phyloP scores from a whole-genome alignment of 164 flowering plant genomes.

The Sextonia rubra region DNA sequence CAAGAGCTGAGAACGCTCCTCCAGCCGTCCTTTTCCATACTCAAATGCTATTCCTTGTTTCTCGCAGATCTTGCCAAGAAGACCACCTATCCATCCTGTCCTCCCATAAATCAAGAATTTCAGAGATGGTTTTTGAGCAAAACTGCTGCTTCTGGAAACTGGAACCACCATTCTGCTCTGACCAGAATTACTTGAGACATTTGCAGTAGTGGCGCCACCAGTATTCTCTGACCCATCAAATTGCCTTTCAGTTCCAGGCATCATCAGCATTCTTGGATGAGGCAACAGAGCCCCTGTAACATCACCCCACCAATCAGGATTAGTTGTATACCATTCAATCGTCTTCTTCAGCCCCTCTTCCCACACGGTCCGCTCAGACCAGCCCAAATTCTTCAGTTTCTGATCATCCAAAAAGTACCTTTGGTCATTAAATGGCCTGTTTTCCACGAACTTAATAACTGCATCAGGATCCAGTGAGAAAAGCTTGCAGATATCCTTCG shows the following conservation, averaged over 20 bases:
- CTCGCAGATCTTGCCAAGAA: conserved; percentile 56
- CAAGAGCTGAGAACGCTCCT: conserved; percentile 43
- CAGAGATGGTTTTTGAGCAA: conserved; percentile 31
- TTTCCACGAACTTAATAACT: conserved; percentile 54
- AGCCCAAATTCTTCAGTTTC: conserved; percentile 60
- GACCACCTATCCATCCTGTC: conserved; percentile 72
- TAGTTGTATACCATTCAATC: conserved; percentile 54
- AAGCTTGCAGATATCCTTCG: conserved; percentile 60
- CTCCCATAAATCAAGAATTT: conserved; percentile 64
- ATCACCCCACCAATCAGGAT: conserved; percentile 81
- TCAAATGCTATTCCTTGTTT: conserved; percentile 53
- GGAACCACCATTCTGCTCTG: conserved; percentile 39
- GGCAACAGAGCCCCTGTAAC: conserved; percentile 62
- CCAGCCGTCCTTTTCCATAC: conserved; percentile 60
- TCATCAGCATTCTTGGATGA: conserved; percentile 69
- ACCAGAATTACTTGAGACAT: conserved; percentile 20
- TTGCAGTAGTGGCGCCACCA: conserved; percentile 13
- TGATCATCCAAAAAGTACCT: conserved; percentile 70
- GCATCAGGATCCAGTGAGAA: conserved; percentile 46
- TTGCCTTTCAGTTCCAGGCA: conserved; percentile 60
- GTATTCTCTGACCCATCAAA: conserved; percentile 42
- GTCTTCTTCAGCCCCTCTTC: conserved; percentile 64
- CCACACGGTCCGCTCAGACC: conserved; percentile 64
- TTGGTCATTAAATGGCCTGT: conserved; percentile 68
- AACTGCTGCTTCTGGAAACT: conserved; percentile 21